Conservation (phyloP, 2,329 filamentous ascomycete species). For the Ilyonectria sp. region DNA sequence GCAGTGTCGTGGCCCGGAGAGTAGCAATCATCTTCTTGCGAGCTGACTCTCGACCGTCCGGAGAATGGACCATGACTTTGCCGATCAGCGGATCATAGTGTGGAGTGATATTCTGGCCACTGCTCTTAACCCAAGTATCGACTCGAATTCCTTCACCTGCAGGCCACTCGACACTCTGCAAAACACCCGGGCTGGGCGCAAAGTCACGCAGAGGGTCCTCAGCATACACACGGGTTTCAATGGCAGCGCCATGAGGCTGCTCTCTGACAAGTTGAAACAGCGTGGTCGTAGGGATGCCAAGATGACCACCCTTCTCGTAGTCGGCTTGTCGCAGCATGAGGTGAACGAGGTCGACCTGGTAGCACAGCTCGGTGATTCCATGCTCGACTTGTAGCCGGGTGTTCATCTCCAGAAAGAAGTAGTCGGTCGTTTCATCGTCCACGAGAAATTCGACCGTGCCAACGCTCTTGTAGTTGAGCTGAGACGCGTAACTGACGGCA, state of each 20-base stretch:
- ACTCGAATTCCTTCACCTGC: constrained; percentile 64
- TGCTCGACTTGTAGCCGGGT: constrained; percentile 82
- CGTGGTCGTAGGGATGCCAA: constrained; percentile 16
- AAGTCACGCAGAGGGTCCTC: constrained; percentile 70
- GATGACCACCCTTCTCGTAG: constrained; percentile 25
- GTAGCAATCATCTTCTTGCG: constrained; percentile 60
- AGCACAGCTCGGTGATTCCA: constrained; percentile 83
- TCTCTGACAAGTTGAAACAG: constrained; percentile 34
- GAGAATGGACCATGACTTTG: constrained; percentile 71
- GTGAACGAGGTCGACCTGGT: constrained; percentile 79
- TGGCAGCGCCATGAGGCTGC: constrained; percentile 47
- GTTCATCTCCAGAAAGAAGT: constrained; percentile 71
- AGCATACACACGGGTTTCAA: constrained; percentile 56
- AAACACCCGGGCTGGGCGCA: constrained; percentile 69
- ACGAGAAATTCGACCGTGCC: constrained; percentile 71
- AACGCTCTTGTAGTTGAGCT: constrained; percentile 49
- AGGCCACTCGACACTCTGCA: constrained; percentile 71
- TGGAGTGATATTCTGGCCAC: constrained; percentile 70
- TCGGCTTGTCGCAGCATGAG: constrained; percentile 56
- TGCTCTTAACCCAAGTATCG: constrained; percentile 74
- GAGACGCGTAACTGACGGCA: constrained; percentile 27
- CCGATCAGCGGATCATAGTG: constrained; percentile 72
- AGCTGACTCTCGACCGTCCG: constrained; percentile 50
- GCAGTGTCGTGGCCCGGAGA: constrained; percentile 60
- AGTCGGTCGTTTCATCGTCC: constrained; percentile 72